Evolutionary conservation across 2,329 filamentous ascomycete genomes (phyloP).

Genomic region (Hypoxylon rubiginosum): DNA sequence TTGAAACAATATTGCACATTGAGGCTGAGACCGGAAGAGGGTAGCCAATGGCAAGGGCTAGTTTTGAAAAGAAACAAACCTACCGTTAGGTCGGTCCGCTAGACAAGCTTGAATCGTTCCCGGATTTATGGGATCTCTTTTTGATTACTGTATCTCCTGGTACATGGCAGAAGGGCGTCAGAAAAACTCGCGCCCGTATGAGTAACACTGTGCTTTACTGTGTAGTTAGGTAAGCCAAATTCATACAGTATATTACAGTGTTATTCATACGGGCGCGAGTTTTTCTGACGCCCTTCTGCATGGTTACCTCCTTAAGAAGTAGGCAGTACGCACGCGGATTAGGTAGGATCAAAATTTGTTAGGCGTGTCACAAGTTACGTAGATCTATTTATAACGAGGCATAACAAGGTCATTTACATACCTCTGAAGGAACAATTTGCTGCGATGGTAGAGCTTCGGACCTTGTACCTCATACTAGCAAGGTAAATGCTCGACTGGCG

Average conservation of each 20-base stretch:
- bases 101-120: conserved; percentile 30
- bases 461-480: not conserved
- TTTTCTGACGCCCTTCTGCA: too few relatives aligned
- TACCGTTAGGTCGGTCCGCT: conserved; percentile 23
- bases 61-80: conserved; percentile 38
- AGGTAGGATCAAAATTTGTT: conserved; percentile 2
- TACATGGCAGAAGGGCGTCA: too few relatives aligned
- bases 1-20: conserved; percentile 38
- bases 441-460: not conserved
- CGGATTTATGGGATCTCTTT: conserved; percentile 21
- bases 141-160: conserved; percentile 25
- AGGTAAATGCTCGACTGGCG: not conserved
- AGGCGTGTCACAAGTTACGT: not conserved
- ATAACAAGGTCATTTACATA: not conserved
- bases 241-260: too few relatives aligned
- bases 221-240: too few relatives aligned
- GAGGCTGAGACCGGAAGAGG: conserved; percentile 37
- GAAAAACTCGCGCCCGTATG: too few relatives aligned
- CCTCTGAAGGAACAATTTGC: not conserved
- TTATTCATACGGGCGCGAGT: too few relatives aligned
- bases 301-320: not conserved
- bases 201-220: too few relatives aligned
- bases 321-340: not conserved
- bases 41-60: conserved; percentile 31
- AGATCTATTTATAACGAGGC: conserved; percentile 33